These are phyloP conservation scores for Phialemonium atrogriseum DNA, from an alignment of 2,329 filamentous ascomycete genomes.

Conservation along the genomic window DNA sequence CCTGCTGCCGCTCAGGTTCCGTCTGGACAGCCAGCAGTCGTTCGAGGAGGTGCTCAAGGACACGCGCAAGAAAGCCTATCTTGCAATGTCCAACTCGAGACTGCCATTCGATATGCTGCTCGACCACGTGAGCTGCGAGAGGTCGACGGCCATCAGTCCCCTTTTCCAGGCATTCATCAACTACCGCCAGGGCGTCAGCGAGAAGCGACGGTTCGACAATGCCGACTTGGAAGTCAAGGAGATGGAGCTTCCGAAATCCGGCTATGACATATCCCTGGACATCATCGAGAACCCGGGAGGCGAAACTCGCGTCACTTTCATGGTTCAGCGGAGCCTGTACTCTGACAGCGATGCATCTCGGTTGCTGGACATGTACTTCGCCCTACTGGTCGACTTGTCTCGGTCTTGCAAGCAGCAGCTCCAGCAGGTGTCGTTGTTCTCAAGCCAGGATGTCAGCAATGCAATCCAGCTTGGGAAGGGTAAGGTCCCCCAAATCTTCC, in stretches of 20 bases:
- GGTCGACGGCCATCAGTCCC: slow-evolving; percentile 30
- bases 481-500: slow-evolving; percentile 1
- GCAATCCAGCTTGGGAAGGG: slow-evolving; percentile 5
- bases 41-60: slow-evolving; percentile 22
- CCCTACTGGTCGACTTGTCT: slow-evolving; percentile 2
- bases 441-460: slow-evolving; percentile 3
- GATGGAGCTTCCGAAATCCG: slow-evolving; percentile 9
- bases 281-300: slow-evolving; percentile 22
- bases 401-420: slow-evolving; percentile 2
- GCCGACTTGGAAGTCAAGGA: slow-evolving; percentile 11
- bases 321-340: slow-evolving; percentile 23
- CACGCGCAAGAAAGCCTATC: slow-evolving; percentile 16
- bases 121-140: slow-evolving; percentile 28
- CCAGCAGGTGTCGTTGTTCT: slow-evolving; percentile 2
- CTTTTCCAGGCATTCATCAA: slow-evolving; percentile 37
- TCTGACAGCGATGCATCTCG: slow-evolving; percentile 13
- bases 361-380: slow-evolving; percentile 14
- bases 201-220: slow-evolving; percentile 11
- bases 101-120: slow-evolving; percentile 43
- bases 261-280: slow-evolving; percentile 27
- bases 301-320: slow-evolving; percentile 14
- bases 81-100: slow-evolving; percentile 30
- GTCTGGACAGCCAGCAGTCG: slow-evolving; percentile 19
- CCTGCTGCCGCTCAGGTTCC: slow-evolving; percentile 27
- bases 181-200: slow-evolving; percentile 18